Evolutionary conservation across 306 rosid species (phyloP), one percentile per base, ranked within the genome.

Genomic region (Inga laurina): DNA sequence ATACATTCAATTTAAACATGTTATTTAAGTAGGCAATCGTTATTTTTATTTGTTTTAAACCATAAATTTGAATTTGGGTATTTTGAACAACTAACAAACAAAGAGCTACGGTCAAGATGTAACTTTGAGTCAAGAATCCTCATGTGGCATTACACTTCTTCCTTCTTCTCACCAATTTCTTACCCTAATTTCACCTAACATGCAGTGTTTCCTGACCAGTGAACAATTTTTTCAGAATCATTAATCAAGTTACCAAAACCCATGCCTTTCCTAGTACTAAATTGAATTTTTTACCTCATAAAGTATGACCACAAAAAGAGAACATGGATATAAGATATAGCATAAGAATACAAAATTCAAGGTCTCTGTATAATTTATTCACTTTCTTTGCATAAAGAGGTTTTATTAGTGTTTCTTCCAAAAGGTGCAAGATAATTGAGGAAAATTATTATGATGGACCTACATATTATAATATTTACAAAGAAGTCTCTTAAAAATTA

Each of bases 41-140:
- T 66, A 41, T 64, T 24, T 64, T 24, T 78, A 39, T 14, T 56
- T 57, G 16, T 22, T 73, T 46, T 7, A 48, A 66, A 79, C 51
- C 83, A 78, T 65, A 78, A 37, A 77, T 82, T 72, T 62, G 49
- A 78, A 41, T 30, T 66, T 32, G 44, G 46, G 41, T 52, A 65
- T 22, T 46, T 35, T 67, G 21, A 45, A n/a, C 11, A n/a, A 62
- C 27, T 9, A 59, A n/a, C 30, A 8, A 68, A 35, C 69, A 39
- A 66, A 44, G 65, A 59, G 35, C 54, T 34, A 74, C 16, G 13
- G 72, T 67, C 61, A 71, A 72, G 43, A 44, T 35, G 7, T 80
- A 56, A 9, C 59, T 32, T 18, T 9, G 59, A 24, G 19, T 46
- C 35, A 10, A 43, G 34, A 71, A 43, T 43, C 19, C 19, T 44